These are phyloP conservation scores for Marchantia paleacea DNA, from an alignment of 225 moss, liverwort and hornwort species.

Conservation along the genomic window DNA sequence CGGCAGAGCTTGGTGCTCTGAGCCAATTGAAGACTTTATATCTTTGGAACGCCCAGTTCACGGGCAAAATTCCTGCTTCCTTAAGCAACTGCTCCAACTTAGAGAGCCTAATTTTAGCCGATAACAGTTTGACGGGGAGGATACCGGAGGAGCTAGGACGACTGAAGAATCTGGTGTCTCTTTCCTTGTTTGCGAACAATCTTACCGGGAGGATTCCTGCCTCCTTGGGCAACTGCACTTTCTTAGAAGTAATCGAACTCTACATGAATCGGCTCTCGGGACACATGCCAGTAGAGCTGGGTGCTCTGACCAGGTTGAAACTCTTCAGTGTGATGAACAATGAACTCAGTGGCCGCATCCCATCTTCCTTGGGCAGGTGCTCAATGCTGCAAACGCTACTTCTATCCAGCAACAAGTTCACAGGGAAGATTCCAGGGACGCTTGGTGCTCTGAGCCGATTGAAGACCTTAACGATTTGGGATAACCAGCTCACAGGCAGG, in stretches of 20 bases:
- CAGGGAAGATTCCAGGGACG: neutral
- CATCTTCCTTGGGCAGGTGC: conserved; percentile 14
- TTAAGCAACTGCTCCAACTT: conserved; percentile 5
- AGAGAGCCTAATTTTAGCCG: neutral
- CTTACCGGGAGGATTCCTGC: conserved; percentile 23
- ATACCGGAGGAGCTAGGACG: conserved; percentile 63
- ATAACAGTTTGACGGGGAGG: neutral
- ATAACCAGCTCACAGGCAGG: conserved; percentile 9
- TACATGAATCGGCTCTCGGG: neutral
- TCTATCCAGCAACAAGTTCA: neutral
- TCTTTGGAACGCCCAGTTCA: conserved; percentile 22
- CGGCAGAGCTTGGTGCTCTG: conserved; percentile 8
- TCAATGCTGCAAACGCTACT: neutral
- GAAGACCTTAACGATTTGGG: conserved; percentile 9
- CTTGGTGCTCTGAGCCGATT: neutral
- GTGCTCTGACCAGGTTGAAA: neutral
- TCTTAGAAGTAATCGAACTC: neutral
- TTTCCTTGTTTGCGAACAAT: conserved; percentile 18
- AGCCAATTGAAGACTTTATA: conserved; percentile 1
- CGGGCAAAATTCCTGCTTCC: conserved; percentile 27
- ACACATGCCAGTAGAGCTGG: neutral
- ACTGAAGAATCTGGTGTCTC: conserved; percentile 35
- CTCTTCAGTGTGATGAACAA: neutral
- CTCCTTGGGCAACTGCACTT: neutral
- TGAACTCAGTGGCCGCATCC: neutral